Conservation (phyloP, 331 rosid species). For the Ulmus americana region DNA sequence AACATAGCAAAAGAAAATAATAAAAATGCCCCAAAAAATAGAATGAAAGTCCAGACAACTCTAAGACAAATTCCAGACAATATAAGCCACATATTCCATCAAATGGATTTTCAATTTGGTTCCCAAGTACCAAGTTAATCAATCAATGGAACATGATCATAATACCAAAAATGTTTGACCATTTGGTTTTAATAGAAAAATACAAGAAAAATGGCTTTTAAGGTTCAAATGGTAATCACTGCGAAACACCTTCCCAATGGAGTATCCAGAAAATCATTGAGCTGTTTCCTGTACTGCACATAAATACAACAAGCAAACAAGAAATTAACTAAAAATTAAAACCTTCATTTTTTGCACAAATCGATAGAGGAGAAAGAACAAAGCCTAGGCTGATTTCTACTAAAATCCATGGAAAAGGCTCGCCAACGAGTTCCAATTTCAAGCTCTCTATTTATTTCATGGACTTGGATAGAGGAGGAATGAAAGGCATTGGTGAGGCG, state of each 20-base stretch:
- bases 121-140: too few species aligned
- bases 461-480: constrained; percentile 54
- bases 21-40: background rate
- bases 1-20: too few species aligned
- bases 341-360: background rate
- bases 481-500: constrained; percentile 43
- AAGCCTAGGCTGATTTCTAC: constrained; percentile 71
- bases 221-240: constrained; percentile 31
- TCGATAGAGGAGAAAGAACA: constrained; percentile 2
- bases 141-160: too few species aligned
- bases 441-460: constrained; percentile 75
- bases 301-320: constrained; percentile 1
- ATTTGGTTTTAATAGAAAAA: too few species aligned
- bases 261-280: constrained; percentile 48
- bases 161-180: too few species aligned
- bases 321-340: background rate
- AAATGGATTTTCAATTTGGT: too few species aligned
- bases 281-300: constrained; percentile 77
- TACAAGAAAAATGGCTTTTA: background rate
- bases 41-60: background rate
- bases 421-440: constrained; percentile 73
- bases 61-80: background rate
- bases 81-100: too few species aligned
- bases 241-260: constrained; percentile 64
- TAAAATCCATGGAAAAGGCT: constrained; percentile 57